Evolutionary conservation across 148 eudicot species (phyloP).

Genomic region (Fagopyrum homotropicum): DNA sequence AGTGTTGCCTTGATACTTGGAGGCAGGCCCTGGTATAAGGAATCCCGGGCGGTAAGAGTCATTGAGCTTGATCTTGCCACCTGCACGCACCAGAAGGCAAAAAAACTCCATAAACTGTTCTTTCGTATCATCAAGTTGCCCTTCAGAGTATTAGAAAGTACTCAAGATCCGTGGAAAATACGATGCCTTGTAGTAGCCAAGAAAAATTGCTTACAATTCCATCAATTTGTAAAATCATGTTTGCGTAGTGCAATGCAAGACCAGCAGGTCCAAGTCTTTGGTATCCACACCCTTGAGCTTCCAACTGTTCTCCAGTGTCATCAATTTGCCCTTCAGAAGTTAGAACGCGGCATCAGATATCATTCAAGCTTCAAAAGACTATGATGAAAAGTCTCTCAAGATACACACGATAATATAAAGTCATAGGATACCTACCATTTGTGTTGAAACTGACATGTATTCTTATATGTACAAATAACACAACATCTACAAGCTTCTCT

Average conservation of each 20-base stretch:
- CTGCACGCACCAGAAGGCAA: constrained; percentile 28
- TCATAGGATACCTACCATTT: constrained; percentile 22
- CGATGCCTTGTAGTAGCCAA: not conserved
- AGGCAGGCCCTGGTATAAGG: constrained; percentile 71
- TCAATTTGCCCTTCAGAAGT: constrained; percentile 11
- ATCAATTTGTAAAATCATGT: constrained; percentile 40
- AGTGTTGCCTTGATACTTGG: constrained; percentile 62
- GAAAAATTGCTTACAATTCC: constrained; percentile 30
- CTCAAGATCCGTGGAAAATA: not conserved
- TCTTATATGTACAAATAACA: constrained; percentile 29
- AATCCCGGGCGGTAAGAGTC: constrained; percentile 51
- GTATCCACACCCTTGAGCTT: constrained; percentile 16
- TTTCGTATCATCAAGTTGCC: too few relatives aligned
- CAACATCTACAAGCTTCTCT: constrained; percentile 41
- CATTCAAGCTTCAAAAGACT: not conserved
- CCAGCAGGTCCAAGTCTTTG: constrained; percentile 43
- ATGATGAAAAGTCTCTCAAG: not conserved
- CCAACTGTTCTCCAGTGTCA: constrained; percentile 20
- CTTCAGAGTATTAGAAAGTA: too few relatives aligned
- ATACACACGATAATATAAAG: not conserved
- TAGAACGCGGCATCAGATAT: not conserved
- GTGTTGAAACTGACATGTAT: constrained; percentile 22
- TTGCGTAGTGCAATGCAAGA: constrained; percentile 41
- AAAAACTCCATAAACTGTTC: too few relatives aligned
- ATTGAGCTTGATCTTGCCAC: constrained; percentile 61